Conservation (phyloP, 129 eudicot species). For the Tagetes patula region DNA sequence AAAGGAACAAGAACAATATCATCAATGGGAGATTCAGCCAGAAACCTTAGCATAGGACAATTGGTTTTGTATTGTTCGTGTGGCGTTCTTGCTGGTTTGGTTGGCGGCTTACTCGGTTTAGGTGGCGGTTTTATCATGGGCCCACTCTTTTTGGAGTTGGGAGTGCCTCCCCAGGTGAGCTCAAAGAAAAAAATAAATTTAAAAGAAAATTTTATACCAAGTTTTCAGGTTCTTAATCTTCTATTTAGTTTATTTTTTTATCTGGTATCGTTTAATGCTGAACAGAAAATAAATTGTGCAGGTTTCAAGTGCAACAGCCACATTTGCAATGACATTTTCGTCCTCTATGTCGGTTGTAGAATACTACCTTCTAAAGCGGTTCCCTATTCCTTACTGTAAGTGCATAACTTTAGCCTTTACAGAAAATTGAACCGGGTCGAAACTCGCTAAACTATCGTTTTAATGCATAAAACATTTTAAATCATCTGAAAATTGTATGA, state of each 20-base stretch:
- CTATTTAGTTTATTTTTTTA: not conserved
- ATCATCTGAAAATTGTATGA: not conserved
- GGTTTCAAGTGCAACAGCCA: conserved; percentile 99
- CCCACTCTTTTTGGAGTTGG: conserved; percentile 89
- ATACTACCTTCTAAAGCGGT: conserved; percentile 88
- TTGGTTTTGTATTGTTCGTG: conserved; percentile 53
- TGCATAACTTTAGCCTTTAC: conserved; percentile 1
- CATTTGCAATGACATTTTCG: conserved; percentile 98
- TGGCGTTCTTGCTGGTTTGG: conserved; percentile 79
- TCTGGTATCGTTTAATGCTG: not conserved
- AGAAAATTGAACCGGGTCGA: not conserved
- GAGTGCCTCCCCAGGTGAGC: conserved; percentile 90
- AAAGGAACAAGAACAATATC: conserved; percentile 65
- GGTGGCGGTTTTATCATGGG: conserved; percentile 98
- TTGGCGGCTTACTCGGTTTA: conserved; percentile 89
- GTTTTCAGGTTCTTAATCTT: not conserved
- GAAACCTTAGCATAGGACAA: conserved; percentile 57
- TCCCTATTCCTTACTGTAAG: conserved; percentile 90
- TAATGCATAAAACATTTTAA: not conserved
- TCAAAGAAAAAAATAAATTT: not conserved
- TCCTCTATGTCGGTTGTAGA: conserved; percentile 97
- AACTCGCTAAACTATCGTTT: not conserved
- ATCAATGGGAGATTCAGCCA: conserved; percentile 58
- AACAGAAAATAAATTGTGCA: conserved; percentile 23
- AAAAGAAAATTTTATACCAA: not conserved